These are phyloP conservation scores for Phoma sp. DNA, from an alignment of 2,329 filamentous ascomycete genomes.

Conservation along the genomic window DNA sequence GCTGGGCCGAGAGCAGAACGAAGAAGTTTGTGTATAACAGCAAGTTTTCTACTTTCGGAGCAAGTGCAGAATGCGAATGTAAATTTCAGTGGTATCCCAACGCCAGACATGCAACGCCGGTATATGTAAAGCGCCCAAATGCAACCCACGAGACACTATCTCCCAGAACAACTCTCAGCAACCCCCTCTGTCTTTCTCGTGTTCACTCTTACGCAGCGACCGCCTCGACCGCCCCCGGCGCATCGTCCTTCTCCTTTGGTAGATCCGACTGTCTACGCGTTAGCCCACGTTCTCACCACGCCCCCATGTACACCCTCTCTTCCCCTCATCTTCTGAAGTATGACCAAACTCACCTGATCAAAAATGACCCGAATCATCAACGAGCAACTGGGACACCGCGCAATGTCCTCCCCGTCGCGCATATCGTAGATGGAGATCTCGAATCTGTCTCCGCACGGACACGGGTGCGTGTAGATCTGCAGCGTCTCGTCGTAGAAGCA, in stretches of 20 bases:
- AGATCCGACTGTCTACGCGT: slow-evolving; percentile 36
- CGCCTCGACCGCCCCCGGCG: slow-evolving; percentile 30
- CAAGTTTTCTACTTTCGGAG: neutral
- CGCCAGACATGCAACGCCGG: neutral
- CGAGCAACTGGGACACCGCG: slow-evolving; percentile 96
- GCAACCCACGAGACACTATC: no score
- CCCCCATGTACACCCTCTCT: neutral
- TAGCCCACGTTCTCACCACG: neutral
- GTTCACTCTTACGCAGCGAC: slow-evolving; percentile 28
- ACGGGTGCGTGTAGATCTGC: slow-evolving; percentile 94
- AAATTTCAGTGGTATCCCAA: neutral
- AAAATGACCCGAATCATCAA: slow-evolving; percentile 96
- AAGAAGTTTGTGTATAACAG: no score
- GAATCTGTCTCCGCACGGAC: slow-evolving; percentile 95
- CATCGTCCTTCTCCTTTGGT: slow-evolving; percentile 34
- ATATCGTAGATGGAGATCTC: slow-evolving; percentile 87
- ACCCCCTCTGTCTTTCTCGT: neutral
- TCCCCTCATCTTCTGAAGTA: neutral
- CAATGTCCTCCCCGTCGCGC: slow-evolving; percentile 88
- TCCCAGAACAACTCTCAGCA: neutral
- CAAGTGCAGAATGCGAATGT: slow-evolving; percentile 8
- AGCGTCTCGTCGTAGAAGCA: slow-evolving; percentile 88
- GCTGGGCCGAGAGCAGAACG: no score
- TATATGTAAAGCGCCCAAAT: neutral
- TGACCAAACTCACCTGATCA: slow-evolving; percentile 64